phyloP scores from a whole-genome alignment of 2,329 filamentous ascomycete species.

The Didymosphaeria variabile region DNA sequence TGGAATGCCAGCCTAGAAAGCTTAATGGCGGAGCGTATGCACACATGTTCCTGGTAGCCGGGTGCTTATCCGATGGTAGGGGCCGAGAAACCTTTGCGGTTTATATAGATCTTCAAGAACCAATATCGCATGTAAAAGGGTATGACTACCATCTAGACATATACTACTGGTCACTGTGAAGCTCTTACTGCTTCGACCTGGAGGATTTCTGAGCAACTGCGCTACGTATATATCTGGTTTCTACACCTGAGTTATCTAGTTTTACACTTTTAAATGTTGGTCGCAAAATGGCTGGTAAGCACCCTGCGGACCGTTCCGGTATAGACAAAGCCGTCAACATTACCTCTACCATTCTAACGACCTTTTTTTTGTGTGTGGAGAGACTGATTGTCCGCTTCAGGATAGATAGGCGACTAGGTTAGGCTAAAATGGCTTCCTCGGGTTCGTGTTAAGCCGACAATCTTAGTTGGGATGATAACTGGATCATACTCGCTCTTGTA shows the following conservation, averaged over 20 bases:
- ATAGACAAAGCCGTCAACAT: slow-evolving; percentile 12
- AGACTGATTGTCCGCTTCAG: slow-evolving; percentile 8
- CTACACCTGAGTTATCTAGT: not conserved
- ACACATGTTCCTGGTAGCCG: not conserved
- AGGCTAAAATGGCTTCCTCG: not conserved
- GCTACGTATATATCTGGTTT: not conserved
- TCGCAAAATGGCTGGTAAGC: not conserved
- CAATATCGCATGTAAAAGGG: too few species aligned
- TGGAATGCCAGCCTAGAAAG: not conserved
- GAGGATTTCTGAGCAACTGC: not conserved
- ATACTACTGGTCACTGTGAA: too few species aligned
- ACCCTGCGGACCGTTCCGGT: not conserved
- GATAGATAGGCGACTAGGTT: slow-evolving; percentile 14
- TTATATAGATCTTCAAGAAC: too few species aligned
- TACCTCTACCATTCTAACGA: slow-evolving; percentile 4
- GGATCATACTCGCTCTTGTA: slow-evolving; percentile 21
- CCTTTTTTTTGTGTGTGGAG: slow-evolving; percentile 4
- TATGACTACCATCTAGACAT: too few species aligned
- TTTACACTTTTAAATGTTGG: not conserved
- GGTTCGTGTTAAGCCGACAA: not conserved
- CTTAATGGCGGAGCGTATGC: not conserved
- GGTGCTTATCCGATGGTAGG: not conserved
- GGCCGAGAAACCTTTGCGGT: not conserved
- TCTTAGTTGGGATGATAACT: slow-evolving; percentile 19
- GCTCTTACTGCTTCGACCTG: too few species aligned